Evolutionary conservation across 2,329 filamentous ascomycete species (phyloP).

Genomic region (Juglanconis oblonga): DNA sequence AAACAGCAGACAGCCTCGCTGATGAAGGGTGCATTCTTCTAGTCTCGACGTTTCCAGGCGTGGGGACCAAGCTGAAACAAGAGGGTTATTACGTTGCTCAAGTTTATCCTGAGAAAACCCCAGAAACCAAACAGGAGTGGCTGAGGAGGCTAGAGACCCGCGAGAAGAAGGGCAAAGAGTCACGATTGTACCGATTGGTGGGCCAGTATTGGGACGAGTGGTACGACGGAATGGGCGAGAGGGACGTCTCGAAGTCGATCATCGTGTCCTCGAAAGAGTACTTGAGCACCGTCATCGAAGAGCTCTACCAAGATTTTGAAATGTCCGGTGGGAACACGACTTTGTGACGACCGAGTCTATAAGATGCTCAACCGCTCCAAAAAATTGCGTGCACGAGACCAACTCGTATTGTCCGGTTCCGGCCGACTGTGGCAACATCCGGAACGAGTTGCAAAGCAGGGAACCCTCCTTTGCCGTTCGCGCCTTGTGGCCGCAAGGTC

Average conservation of each 20-base stretch:
- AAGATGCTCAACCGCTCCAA: too few species aligned
- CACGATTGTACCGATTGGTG: conserved; percentile 8
- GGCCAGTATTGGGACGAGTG: conserved; percentile 7
- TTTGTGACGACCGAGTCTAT: too few species aligned
- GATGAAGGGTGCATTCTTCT: conserved; percentile 1
- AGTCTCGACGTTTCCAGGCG: conserved; percentile 6
- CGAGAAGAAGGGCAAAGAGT: conserved; percentile 4
- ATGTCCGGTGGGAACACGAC: conserved; percentile 24
- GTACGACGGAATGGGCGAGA: conserved; percentile 1
- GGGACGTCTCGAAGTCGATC: neutral
- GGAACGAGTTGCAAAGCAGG: too few species aligned
- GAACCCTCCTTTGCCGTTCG: too few species aligned
- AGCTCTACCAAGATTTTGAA: neutral
- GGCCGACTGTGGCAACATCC: too few species aligned
- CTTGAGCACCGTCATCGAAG: conserved; percentile 3
- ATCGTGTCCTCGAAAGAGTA: neutral
- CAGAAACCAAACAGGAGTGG: conserved; percentile 6
- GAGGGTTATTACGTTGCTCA: conserved; percentile 14
- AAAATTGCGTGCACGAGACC: too few species aligned
- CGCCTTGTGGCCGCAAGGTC: too few species aligned
- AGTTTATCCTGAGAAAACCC: conserved; percentile 1
- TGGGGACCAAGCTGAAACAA: neutral
- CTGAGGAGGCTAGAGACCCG: conserved; percentile 10
- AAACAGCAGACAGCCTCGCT: neutral
- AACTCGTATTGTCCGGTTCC: too few species aligned